Base-by-base conservation (phyloP, 2,329 filamentous ascomycete genomes). In the Pyrenophora graminea region DNA sequence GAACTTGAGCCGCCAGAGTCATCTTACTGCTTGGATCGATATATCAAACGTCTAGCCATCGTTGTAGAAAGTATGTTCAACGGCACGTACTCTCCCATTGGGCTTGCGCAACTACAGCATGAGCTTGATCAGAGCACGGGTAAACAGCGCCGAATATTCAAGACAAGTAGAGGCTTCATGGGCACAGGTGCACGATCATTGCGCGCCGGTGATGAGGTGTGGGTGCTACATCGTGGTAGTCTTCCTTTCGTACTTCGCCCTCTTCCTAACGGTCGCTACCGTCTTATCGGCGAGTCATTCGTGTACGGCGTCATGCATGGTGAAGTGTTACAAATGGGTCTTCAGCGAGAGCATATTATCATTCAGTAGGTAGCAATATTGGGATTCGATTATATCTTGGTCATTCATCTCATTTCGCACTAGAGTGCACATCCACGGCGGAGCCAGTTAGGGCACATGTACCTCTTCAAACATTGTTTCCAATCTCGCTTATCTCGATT, bases 41-140 rank as follows among this genome's bases (percentile, higher is more conserved):
- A 68, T 38, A 57, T 57, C 31, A 15, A 59, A 34, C 62, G 63
- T 4, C 48, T 67, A 3, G 34, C 51, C 2, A 46, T 47, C 1
- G 51, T 66, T 2, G 58, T 67, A 5, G 58, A 62, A 47, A 56
- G 49, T 27, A 65, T 66, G 60, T 67, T 67, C 55, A 60, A 62
- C 19, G 64, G 62, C n/a, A 62, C 58, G 0, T 67, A 67, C 39
- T 61, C 62, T 17, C 61, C 64, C n/a, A 62, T 68, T 15, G 61
- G 58, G 2, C 53, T 66, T 13, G 55, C 62, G 9, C 61, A 68
- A 23, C 42, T 68, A 3, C 63, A 68, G n/a, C 62, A 68, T 27
- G 62, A 68, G 36, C 55, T 67, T 12, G 62, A 68, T 37, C 55
- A 62, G n/a, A 55, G 60, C 23, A 58, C 58, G 1, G 63, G 58